These are phyloP conservation scores for Cucumis variabilis DNA, from an alignment of 331 rosid genomes.

Conservation along the genomic window DNA sequence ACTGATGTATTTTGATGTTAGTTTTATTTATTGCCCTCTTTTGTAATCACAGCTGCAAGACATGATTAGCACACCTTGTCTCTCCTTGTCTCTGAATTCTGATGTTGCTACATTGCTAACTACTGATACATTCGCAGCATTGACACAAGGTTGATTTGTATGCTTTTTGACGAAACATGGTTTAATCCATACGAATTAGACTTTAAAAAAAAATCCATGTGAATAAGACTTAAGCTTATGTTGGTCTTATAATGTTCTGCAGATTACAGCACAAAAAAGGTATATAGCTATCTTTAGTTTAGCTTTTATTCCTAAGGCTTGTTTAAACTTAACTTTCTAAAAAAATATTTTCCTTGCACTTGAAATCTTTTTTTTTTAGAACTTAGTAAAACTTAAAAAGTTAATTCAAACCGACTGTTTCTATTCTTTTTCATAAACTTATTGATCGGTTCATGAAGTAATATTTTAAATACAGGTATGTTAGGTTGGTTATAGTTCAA, in stretches of 20 bases:
- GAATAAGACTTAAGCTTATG: too few species aligned
- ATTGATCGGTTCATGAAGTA: too few species aligned
- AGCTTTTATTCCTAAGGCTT: background rate
- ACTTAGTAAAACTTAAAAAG: too few species aligned
- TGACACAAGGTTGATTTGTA: too few species aligned
- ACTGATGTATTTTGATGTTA: background rate
- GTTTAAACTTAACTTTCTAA: background rate
- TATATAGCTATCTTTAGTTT: background rate
- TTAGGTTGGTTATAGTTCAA: background rate
- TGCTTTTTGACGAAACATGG: background rate
- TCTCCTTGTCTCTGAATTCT: background rate
- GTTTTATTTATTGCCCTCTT: background rate
- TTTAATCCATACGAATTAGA: too few species aligned
- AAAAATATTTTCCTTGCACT: background rate
- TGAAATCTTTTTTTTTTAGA: background rate
- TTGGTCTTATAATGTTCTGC: background rate
- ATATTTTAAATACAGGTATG: background rate
- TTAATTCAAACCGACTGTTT: too few species aligned
- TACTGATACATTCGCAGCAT: too few species aligned
- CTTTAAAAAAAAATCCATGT: too few species aligned
- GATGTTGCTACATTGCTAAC: constrained; percentile 2
- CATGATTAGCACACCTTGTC: background rate
- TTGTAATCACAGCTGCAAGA: constrained; percentile 22
- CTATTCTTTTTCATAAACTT: too few species aligned
- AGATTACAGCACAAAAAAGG: background rate